phyloP scores from a whole-genome alignment of 345 rosid species.

The Eucalyptus microcorys region DNA sequence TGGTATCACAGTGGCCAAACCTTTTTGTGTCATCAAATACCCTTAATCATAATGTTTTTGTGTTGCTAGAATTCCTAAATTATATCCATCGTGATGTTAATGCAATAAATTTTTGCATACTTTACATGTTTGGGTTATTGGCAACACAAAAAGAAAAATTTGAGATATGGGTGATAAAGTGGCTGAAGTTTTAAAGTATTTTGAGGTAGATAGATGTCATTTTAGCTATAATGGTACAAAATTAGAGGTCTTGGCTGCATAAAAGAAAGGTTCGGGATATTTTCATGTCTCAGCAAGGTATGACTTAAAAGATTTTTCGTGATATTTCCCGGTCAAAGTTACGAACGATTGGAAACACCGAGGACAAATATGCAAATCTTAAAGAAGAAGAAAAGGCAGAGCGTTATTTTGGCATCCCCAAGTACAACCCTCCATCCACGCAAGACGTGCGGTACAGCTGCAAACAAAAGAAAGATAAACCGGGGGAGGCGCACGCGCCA shows the following conservation, averaged over 20 bases:
- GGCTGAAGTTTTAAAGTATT: no score
- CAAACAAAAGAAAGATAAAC: background rate
- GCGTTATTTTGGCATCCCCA: background rate
- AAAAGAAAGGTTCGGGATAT: background rate
- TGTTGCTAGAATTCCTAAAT: background rate
- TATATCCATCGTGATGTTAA: background rate
- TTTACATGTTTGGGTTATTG: background rate
- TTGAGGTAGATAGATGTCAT: rapidly evolving
- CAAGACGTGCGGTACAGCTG: background rate
- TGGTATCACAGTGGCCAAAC: rapidly evolving
- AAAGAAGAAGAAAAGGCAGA: background rate
- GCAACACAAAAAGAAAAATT: background rate
- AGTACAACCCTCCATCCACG: background rate
- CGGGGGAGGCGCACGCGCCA: background rate
- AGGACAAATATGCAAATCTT: background rate
- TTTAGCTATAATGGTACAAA: background rate
- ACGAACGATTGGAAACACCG: background rate
- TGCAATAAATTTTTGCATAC: no score
- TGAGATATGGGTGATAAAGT: background rate
- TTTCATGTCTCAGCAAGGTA: background rate
- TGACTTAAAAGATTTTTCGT: background rate
- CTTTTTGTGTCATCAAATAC: background rate
- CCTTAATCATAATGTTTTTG: background rate
- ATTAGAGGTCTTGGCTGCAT: background rate
- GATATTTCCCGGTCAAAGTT: background rate